Conservation (phyloP, 345 rosid species). For the Geranium brycei region DNA sequence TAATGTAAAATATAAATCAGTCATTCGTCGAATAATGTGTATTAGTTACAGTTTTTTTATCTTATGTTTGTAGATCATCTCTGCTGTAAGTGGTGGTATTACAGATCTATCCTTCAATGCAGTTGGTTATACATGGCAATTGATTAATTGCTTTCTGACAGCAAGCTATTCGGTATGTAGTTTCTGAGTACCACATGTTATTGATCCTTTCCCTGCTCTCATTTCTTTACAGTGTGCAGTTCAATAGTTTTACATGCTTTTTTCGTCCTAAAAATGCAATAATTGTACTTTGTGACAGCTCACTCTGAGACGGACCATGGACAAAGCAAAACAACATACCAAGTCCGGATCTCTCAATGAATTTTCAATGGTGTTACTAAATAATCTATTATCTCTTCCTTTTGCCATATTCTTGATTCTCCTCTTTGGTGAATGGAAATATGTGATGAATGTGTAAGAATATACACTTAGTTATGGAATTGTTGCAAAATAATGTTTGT, state of each 20-base stretch:
- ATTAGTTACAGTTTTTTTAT: background rate
- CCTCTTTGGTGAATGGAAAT: constrained; percentile 60
- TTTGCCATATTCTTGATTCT: constrained; percentile 53
- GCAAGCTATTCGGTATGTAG: constrained; percentile 74
- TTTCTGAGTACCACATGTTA: constrained; percentile 3
- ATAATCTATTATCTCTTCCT: constrained; percentile 73
- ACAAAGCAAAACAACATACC: constrained; percentile 73
- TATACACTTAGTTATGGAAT: background rate
- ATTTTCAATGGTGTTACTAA: constrained; percentile 85
- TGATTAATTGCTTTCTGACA: constrained; percentile 62
- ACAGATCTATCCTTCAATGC: constrained; percentile 78
- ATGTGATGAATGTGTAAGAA: constrained; percentile 57
- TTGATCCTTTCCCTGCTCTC: background rate
- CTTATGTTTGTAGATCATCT: constrained; percentile 47
- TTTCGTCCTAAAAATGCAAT: constrained; percentile 3
- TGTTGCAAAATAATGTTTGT: constrained; percentile 1
- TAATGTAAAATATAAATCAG: too few relatives aligned
- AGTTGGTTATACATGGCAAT: constrained; percentile 73
- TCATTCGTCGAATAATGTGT: background rate
- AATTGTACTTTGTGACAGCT: constrained; percentile 38
- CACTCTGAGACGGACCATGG: constrained; percentile 66
- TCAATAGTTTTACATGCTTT: background rate
- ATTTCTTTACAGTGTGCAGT: background rate
- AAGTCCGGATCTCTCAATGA: constrained; percentile 67
- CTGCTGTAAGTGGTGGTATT: constrained; percentile 70